Percentiles rank a stretch among this genome's conserved stretches.
These are phyloP conservation scores for Oleoguttula mirabilis DNA, from an alignment of 495 filamentous ascomycete species.

Conservation along the genomic window DNA sequence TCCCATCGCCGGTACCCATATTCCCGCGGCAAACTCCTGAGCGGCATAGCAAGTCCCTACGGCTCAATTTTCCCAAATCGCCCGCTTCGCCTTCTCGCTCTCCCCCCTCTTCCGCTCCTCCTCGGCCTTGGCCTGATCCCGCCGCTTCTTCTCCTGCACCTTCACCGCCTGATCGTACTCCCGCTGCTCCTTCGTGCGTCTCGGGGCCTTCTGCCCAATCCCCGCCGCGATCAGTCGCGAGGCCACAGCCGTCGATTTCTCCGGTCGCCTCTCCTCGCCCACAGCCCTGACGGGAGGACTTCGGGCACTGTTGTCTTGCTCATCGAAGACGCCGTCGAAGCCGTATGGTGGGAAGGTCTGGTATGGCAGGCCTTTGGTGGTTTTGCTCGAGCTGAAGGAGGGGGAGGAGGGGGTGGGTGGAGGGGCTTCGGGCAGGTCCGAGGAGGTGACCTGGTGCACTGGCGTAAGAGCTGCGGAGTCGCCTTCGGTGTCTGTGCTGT, in stretches of 20 bases:
- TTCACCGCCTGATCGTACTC: constrained; percentile 75
- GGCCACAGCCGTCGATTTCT: constrained; percentile 88
- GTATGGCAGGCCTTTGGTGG: constrained; percentile 8
- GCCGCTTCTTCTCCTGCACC: constrained; percentile 70
- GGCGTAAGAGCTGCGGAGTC: constrained; percentile 47
- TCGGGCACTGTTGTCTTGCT: constrained; percentile 8
- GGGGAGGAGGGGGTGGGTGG: constrained; percentile 33
- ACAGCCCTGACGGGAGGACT: constrained; percentile 5
- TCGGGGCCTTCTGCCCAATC: constrained; percentile 68
- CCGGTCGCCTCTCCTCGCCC: constrained; percentile 44
- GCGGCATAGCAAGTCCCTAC: no score
- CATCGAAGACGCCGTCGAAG: constrained; percentile 5
- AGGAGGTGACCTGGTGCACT: constrained; percentile 4
- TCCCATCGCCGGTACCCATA: no score
- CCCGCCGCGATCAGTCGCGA: constrained; percentile 81
- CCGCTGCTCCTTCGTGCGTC: constrained; percentile 73
- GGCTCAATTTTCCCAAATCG: constrained; percentile 73
- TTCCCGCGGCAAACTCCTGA: no score
- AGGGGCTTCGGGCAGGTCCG: constrained; percentile 17
- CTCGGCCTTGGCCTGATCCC: constrained; percentile 60
- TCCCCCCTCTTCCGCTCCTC: constrained; percentile 52
- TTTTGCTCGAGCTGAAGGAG: constrained; percentile 16
- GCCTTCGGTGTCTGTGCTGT: constrained; percentile 32
- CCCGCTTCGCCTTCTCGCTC: constrained; percentile 54
- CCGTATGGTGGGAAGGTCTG: constrained; percentile 18